phyloP scores from a whole-genome alignment of 768 basidiomycete species.

The Pholiota microspora region DNA sequence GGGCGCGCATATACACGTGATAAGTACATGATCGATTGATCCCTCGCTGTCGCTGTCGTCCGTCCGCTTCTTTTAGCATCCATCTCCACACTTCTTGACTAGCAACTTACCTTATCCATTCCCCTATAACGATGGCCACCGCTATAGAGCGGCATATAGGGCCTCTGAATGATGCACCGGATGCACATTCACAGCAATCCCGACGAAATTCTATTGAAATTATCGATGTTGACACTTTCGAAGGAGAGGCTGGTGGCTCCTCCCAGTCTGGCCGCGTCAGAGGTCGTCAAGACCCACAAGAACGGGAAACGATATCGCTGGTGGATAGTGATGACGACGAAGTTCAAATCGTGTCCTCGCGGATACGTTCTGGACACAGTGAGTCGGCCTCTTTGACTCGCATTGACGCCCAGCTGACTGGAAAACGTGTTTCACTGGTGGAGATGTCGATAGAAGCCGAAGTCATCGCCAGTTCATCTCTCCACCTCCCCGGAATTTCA shows the following conservation, averaged over 20 bases:
- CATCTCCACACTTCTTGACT: not conserved
- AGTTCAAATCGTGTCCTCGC: constrained; percentile 16
- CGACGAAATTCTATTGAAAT: constrained; percentile 34
- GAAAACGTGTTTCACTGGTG: not conserved
- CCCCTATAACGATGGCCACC: constrained; percentile 25
- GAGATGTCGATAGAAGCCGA: constrained; percentile 13
- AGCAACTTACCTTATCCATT: constrained; percentile 21
- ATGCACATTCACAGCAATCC: constrained; percentile 14
- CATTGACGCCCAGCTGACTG: not conserved
- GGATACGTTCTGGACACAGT: constrained; percentile 16
- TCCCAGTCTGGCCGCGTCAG: constrained; percentile 11
- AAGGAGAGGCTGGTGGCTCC: constrained; percentile 4
- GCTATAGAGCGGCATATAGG: constrained; percentile 27
- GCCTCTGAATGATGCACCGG: constrained; percentile 18
- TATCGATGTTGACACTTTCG: constrained; percentile 39
- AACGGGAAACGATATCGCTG: constrained; percentile 31
- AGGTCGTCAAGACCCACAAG: constrained; percentile 13
- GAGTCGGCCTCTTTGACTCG: not conserved
- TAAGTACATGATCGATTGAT: too few relatives aligned
- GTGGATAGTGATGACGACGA: constrained; percentile 39
- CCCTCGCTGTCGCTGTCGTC: too few relatives aligned
- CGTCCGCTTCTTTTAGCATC: too few relatives aligned
- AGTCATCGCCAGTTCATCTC: constrained; percentile 23
- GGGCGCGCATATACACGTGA: too few relatives aligned
- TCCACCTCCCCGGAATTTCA: constrained; percentile 47